Evolutionary conservation across 2,329 filamentous ascomycete species (phyloP), one percentile per base, ranked within the genome.

Genomic region (Xylaria hypoxylon): DNA sequence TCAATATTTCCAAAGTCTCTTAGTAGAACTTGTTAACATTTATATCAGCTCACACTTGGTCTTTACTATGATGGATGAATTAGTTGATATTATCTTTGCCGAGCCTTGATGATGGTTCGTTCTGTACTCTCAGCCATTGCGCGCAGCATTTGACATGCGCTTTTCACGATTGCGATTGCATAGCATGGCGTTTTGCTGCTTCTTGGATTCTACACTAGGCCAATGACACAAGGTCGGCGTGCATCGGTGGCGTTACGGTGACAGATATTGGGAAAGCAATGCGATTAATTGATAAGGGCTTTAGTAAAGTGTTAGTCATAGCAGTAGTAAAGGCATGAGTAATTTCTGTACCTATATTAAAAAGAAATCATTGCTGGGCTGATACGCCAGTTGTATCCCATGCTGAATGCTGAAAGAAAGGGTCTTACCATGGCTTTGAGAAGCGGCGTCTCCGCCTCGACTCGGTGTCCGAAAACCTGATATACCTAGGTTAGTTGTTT

Each of bases 41-140:
- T 8, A 74, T 64, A n/a, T n/a, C 15, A 89, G 87, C 78, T 85
- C 89, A 53, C 91, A 93, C 77, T 78, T 93, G 53, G 85, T 86
- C 19, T 92, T 91, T 77, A 91, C 89, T 2, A 84, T 93, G 64
- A 77, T 93, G 67, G 91, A 93, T 77, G 91, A 93, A 79, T 77
- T 92, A 59, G 80, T 92, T 38, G 82, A 87, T 59, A 84, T 91
- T 33, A 76, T 92, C 61, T 92, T 92, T 79, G 84, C 80, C 15
- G 81, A 84, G 44, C 51, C 60, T 51, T 70, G 62, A 71, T 61
- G 19, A 42, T 75, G 66, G 68, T 35, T 59, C 17, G 10, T 44
- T 63, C 42, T 58, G 35, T 55, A 64, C 13, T n/a, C 44, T 17
- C 11, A 42, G 35, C 17, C 24, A 15, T 52, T 50, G 33, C 40